A percentile compares a stretch with the other conserved stretches of the same genome.
phyloP scores from a whole-genome alignment of 2,329 filamentous ascomycete species.

The Venturia asperata region DNA sequence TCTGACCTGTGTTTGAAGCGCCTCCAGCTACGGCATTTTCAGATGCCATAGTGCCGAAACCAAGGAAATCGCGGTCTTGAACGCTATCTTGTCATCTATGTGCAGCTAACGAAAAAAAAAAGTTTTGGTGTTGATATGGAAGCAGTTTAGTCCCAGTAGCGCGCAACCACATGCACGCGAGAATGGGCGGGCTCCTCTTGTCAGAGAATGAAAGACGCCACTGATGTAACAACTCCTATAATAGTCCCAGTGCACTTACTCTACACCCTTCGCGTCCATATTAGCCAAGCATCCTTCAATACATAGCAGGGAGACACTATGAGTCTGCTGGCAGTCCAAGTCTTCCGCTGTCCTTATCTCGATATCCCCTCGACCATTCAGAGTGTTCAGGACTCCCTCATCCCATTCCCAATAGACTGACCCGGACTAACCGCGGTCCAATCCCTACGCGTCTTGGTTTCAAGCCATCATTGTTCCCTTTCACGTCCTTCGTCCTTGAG shows the following conservation, averaged over 20 bases:
- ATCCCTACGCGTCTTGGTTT: not conserved
- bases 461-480: not conserved
- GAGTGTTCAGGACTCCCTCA: not conserved
- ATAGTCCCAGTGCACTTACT: not conserved
- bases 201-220: not conserved
- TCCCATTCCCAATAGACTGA: not conserved
- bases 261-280: not conserved
- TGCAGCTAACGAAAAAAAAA: not conserved
- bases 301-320: not conserved
- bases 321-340: not conserved
- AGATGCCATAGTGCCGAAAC: not conserved
- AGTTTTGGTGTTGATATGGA: not conserved
- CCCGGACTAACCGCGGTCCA: not conserved
- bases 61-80: not conserved
- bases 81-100: not conserved
- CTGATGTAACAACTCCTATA: not conserved
- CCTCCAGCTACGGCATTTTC: not conserved
- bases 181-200: not conserved
- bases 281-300: constrained; percentile 2
- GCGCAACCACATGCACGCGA: not conserved
- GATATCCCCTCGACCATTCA: not conserved
- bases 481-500: not conserved
- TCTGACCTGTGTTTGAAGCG: constrained; percentile 7
- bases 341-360: not conserved
- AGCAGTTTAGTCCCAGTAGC: not conserved